Evolutionary conservation across 208 protist genomes (phyloP).

Genomic region (Acanthamoeba lenticulata): DNA sequence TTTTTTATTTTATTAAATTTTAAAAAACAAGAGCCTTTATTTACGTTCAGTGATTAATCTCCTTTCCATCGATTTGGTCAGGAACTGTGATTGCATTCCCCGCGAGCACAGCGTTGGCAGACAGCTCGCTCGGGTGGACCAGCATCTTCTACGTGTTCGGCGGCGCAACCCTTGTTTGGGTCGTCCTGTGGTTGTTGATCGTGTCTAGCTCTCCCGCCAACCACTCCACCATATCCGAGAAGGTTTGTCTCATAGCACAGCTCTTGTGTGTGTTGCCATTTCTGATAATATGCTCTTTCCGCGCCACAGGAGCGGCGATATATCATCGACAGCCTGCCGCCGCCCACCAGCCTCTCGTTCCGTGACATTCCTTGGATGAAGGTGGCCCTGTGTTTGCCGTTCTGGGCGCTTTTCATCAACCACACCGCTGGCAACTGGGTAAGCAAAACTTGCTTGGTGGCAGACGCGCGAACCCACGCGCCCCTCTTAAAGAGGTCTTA

Average conservation of each 20-base stretch:
- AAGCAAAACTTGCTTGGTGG: neutral
- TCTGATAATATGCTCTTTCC: neutral
- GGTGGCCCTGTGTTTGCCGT: constrained; percentile 36
- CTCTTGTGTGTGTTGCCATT: neutral
- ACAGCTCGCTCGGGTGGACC: constrained; percentile 1
- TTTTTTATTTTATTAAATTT: too few relatives aligned
- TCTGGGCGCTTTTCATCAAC: constrained; percentile 63
- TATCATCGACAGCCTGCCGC: constrained; percentile 33
- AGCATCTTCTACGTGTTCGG: constrained; percentile 65
- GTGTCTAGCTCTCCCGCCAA: constrained; percentile 29
- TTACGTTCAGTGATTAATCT: too few relatives aligned
- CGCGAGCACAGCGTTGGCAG: neutral
- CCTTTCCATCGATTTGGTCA: neutral
- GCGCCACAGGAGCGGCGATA: neutral
- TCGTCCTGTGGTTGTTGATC: neutral
- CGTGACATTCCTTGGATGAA: constrained; percentile 40
- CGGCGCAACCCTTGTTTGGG: neutral
- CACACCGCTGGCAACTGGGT: constrained; percentile 62
- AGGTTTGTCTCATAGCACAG: neutral
- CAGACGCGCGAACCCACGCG: too few relatives aligned
- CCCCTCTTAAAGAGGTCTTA: neutral
- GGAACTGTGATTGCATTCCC: constrained; percentile 59
- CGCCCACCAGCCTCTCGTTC: neutral
- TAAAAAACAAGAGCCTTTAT: too few relatives aligned
- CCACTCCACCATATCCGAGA: constrained; percentile 47